Percentiles rank a stretch among this genome's conserved stretches.
phyloP scores from a whole-genome alignment of 2,329 filamentous ascomycete species.

The Furcasterigmium furcatum region DNA sequence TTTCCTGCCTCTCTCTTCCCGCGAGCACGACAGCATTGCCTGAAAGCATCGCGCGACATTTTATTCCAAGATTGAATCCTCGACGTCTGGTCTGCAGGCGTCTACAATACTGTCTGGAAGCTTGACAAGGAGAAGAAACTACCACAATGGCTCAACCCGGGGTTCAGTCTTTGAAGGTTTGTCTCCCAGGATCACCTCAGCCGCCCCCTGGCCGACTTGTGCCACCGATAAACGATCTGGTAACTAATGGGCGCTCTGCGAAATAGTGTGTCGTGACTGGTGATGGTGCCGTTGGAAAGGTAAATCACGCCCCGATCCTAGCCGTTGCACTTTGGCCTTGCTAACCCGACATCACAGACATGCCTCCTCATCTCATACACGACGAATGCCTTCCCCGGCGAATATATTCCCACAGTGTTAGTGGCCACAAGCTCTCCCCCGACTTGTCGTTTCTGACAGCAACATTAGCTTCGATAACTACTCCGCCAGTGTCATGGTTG shows the following conservation, averaged over 20 bases:
- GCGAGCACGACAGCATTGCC: neutral
- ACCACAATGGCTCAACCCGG: slow-evolving; percentile 75
- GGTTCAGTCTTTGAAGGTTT: slow-evolving; percentile 89
- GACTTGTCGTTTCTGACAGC: neutral
- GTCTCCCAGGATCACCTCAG: slow-evolving; percentile 18
- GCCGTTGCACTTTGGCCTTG: neutral
- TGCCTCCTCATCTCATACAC: slow-evolving; percentile 99
- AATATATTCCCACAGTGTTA: slow-evolving; percentile 98
- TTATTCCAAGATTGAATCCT: too few relatives aligned
- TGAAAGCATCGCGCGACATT: too few relatives aligned
- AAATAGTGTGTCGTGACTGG: slow-evolving; percentile 93
- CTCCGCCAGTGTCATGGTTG: slow-evolving; percentile 97
- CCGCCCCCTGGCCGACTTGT: too few relatives aligned
- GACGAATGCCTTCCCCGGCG: slow-evolving; percentile 98
- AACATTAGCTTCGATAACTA: slow-evolving; percentile 89
- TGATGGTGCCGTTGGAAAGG: slow-evolving; percentile 99
- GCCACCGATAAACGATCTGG: too few relatives aligned
- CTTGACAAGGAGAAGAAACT: too few relatives aligned
- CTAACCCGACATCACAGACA: slow-evolving; percentile 57
- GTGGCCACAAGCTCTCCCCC: slow-evolving; percentile 25
- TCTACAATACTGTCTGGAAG: too few relatives aligned
- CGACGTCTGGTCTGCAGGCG: too few relatives aligned
- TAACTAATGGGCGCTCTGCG: slow-evolving; percentile 10
- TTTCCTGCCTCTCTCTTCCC: neutral
- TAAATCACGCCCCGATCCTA: slow-evolving; percentile 38